These are phyloP conservation scores for Flaveria trinervia DNA, from an alignment of 129 eudicot species.

Conservation along the genomic window DNA sequence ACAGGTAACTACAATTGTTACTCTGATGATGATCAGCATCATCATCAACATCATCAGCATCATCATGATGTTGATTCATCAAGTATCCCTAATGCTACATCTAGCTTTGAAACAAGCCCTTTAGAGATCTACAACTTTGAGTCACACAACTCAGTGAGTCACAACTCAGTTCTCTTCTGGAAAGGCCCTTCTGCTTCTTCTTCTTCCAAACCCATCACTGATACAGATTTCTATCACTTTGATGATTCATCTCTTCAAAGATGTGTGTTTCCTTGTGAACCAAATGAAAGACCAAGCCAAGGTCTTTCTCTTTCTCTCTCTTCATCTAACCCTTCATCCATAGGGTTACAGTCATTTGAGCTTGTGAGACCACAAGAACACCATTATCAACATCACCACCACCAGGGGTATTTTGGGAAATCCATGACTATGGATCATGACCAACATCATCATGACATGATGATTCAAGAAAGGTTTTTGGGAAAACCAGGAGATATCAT, in stretches of 20 bases:
- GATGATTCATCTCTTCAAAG: conserved; percentile 64
- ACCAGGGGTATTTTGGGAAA: conserved; percentile 51
- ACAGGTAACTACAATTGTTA: conserved; percentile 37
- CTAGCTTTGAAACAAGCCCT: conserved; percentile 40
- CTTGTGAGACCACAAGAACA: conserved; percentile 48
- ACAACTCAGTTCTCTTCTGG: conserved; percentile 39
- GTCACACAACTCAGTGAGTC: conserved; percentile 47
- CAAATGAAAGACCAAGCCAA: conserved; percentile 78
- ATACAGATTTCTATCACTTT: conserved; percentile 49
- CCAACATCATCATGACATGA: conserved; percentile 49
- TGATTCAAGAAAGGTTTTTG: conserved; percentile 37
- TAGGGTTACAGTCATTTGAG: conserved; percentile 73
- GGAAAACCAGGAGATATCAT: conserved; percentile 33
- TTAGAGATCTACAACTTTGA: conserved; percentile 68
- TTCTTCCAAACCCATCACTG: conserved; percentile 42
- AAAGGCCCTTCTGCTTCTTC: conserved; percentile 41
- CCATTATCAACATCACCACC: conserved; percentile 28
- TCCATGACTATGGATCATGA: conserved; percentile 39
- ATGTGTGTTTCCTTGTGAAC: conserved; percentile 72
- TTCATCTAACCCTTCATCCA: conserved; percentile 66
- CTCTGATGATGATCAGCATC: conserved; percentile 26
- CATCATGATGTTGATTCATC: conserved; percentile 16
- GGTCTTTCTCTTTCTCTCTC: conserved; percentile 81
- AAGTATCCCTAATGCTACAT: conserved; percentile 34
- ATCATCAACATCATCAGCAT: conserved; percentile 24